Evolutionary conservation across 208 protist species (phyloP).

Genomic region (Trypanosoma melophagium): DNA sequence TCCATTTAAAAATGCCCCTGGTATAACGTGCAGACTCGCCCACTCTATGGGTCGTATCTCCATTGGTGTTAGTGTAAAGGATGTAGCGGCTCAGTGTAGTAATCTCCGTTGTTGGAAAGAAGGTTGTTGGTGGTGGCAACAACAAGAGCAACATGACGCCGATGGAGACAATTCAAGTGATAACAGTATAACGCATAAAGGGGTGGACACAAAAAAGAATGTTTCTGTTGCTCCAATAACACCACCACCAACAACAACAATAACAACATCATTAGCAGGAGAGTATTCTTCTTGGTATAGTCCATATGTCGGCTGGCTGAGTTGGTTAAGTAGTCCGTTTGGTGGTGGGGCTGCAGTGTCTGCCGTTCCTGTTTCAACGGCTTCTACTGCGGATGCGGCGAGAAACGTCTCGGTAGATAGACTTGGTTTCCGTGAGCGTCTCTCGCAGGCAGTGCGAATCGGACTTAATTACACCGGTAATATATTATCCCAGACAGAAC

Average conservation of each 20-base stretch:
- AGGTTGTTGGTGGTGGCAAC: too few relatives aligned
- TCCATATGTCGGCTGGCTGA: conserved; percentile 7
- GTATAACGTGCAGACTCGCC: conserved; percentile 39
- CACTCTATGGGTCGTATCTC: conserved; percentile 46
- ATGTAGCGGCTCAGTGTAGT: conserved; percentile 26
- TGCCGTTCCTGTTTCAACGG: background rate
- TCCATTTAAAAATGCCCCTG: conserved; percentile 34
- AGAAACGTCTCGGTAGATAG: background rate
- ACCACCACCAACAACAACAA: too few relatives aligned
- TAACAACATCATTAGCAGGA: too few relatives aligned
- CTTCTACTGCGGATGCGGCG: too few relatives aligned
- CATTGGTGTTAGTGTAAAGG: conserved; percentile 48
- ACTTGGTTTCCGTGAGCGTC: background rate
- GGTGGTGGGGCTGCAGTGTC: conserved; percentile 1
- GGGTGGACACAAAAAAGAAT: too few relatives aligned
- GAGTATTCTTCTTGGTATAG: background rate
- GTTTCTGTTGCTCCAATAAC: background rate
- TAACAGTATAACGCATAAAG: too few relatives aligned
- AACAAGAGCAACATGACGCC: too few relatives aligned
- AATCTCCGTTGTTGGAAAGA: background rate
- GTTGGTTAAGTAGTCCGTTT: conserved; percentile 31
- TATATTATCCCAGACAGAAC: conserved; percentile 34
- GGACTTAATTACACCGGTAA: background rate
- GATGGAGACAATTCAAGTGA: too few relatives aligned
- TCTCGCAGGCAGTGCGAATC: background rate